A percentile compares a stretch with the other conserved stretches of the same genome.
Conservation (phyloP, 2,329 filamentous ascomycete genomes). For the Arthrinium phaeospermum region DNA sequence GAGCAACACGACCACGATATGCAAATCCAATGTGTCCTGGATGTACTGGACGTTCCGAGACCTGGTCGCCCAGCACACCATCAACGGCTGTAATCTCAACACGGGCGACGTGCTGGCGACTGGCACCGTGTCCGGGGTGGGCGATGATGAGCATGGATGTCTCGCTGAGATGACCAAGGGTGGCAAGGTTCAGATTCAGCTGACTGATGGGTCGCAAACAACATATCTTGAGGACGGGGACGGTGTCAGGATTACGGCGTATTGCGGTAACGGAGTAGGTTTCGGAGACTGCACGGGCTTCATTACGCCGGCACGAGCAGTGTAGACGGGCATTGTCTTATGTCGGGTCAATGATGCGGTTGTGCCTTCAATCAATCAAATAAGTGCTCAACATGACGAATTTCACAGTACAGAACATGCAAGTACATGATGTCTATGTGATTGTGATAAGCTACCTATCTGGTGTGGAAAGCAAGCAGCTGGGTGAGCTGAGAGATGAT, state of each 20-base stretch:
- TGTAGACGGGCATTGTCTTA: neutral
- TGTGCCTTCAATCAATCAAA: neutral
- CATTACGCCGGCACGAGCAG: conserved; percentile 27
- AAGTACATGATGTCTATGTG: neutral
- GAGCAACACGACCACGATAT: conserved; percentile 32
- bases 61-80: conserved; percentile 44
- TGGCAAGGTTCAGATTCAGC: conserved; percentile 37
- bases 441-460: neutral
- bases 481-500: neutral
- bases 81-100: conserved; percentile 43
- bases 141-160: conserved; percentile 43
- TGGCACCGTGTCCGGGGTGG: conserved; percentile 46
- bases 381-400: neutral
- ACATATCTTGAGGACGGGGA: conserved; percentile 48
- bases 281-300: conserved; percentile 43
- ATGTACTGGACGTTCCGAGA: conserved; percentile 48
- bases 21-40: conserved; percentile 37
- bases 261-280: conserved; percentile 48
- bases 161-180: conserved; percentile 47
- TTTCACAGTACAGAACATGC: neutral
- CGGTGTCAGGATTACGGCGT: conserved; percentile 44
- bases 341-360: neutral
- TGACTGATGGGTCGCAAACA: conserved; percentile 39
- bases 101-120: conserved; percentile 50
- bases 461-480: neutral